These are phyloP conservation scores for Xylaria sp. DNA, from an alignment of 2,329 filamentous ascomycete species.

Conservation along the genomic window DNA sequence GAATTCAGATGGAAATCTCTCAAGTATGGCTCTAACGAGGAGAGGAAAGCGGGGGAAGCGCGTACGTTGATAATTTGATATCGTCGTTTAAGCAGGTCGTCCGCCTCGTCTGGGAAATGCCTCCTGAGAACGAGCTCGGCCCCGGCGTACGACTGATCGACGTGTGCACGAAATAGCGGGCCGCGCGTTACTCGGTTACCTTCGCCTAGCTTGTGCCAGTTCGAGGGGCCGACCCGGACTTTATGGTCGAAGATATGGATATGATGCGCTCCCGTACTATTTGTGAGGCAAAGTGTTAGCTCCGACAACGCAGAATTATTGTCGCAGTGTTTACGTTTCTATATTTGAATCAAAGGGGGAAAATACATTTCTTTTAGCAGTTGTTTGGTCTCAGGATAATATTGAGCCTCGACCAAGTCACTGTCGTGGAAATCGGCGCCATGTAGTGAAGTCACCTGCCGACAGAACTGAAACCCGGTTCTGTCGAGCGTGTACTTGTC, in stretches of 20 bases:
- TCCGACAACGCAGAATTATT: not conserved
- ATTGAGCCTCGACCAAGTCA: slow-evolving; percentile 67
- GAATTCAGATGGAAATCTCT: not conserved
- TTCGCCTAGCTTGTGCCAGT: slow-evolving; percentile 75
- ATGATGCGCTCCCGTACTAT: slow-evolving; percentile 66
- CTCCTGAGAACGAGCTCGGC: slow-evolving; percentile 50
- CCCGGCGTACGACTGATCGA: slow-evolving; percentile 56
- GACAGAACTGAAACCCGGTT: slow-evolving; percentile 55
- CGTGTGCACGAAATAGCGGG: slow-evolving; percentile 46
- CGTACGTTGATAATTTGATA: slow-evolving; percentile 47
- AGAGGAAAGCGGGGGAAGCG: not conserved
- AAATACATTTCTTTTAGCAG: slow-evolving; percentile 65
- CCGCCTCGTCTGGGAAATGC: slow-evolving; percentile 49
- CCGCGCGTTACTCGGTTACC: slow-evolving; percentile 60
- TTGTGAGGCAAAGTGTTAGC: slow-evolving; percentile 4
- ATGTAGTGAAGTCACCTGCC: slow-evolving; percentile 46
- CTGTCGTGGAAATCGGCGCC: slow-evolving; percentile 59
- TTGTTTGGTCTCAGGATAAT: slow-evolving; percentile 78
- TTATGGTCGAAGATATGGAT: slow-evolving; percentile 79
- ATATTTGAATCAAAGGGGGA: slow-evolving; percentile 49
- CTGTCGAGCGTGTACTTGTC: slow-evolving; percentile 53
- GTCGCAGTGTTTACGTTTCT: not conserved
- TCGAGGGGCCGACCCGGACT: slow-evolving; percentile 62
- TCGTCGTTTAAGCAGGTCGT: slow-evolving; percentile 49
- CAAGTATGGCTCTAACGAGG: slow-evolving; percentile 4